Evolutionary conservation across 139 green algal species (phyloP).

Genomic region (Chlamydomonas schloesseri): DNA sequence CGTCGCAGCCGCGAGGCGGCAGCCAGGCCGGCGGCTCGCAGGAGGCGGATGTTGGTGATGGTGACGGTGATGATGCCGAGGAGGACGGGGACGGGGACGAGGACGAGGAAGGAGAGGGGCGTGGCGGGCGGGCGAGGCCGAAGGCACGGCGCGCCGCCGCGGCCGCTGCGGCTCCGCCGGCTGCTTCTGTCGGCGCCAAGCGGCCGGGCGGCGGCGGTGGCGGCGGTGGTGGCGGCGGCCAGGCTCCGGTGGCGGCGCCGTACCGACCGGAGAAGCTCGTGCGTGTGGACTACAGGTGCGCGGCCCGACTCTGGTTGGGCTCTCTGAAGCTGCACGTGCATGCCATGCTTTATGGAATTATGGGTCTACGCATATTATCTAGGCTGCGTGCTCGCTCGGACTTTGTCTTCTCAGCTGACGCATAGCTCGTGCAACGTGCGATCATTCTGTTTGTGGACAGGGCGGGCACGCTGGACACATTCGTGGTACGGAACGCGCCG

Average conservation of each 20-base stretch:
- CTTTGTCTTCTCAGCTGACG: too few species aligned
- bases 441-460: not conserved
- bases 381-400: not conserved
- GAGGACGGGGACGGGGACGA: not conserved
- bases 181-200: too few species aligned
- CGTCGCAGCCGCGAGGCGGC: too few species aligned
- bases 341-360: too few species aligned
- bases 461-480: slow-evolving; percentile 78
- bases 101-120: not conserved
- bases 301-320: not conserved
- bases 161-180: not conserved
- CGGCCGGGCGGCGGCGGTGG: not conserved
- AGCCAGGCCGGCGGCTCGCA: too few species aligned
- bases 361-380: too few species aligned
- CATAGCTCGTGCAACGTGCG: too few species aligned
- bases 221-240: not conserved
- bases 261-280: slow-evolving; percentile 70
- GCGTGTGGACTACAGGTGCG: slow-evolving; percentile 61
- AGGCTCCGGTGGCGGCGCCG: not conserved
- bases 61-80: not conserved
- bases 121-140: not conserved
- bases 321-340: too few species aligned
- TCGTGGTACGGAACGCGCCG: slow-evolving; percentile 46
- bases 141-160: not conserved
- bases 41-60: not conserved